Base-by-base conservation (phyloP, 2,329 filamentous ascomycete genomes). In the Penicillium sp. region DNA sequence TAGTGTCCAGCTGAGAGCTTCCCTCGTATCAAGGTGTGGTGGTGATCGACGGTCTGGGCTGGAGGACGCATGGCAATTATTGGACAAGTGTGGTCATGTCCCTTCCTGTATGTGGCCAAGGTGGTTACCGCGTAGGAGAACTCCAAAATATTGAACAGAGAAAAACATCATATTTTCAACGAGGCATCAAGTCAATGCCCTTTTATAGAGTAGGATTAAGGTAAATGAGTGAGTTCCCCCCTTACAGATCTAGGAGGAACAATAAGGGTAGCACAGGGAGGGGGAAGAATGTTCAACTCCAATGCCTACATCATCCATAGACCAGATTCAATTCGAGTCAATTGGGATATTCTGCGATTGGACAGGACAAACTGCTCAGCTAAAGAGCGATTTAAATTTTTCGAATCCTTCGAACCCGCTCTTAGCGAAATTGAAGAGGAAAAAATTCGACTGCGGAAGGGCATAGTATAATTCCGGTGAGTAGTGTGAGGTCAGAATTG, bases 361-460 rank as follows among this genome's bases (percentile, higher is more conserved):
- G 65, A 56, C 25, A 13, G 10, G 33, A 56, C 56, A 67, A 67
- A 66, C 56, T 50, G 56, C 65, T 58, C 65, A 65, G 1, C 12
- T 33, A 10, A 17, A 33, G 29, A 33, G 45, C 29, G 29, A 47
- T 33, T 47, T 7, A 45, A 17, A 3, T 17, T 23, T 47, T 23
- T 6, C 19, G 1, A 15, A 47, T 47, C 45, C 45, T 33, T 47
- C 4, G 7, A 33, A 35, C 29, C 45, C 23, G 19, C 42, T 41
- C 33, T 47, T 38, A 38, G 42, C 21, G 35, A 50, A 21, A 29
- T 13, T 12, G 21, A 48, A 23, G 15, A 25, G 25, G 6, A n/a
- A 53, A 37, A 38, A 21, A 19, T 15, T 37, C 17, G 41, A 62
- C 58, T 48, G 19, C 37, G 43, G 62, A 56, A 57, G 55, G 48